Evolutionary conservation across 768 basidiomycete species (phyloP), one percentile per base, ranked within the genome.

Genomic region (Suillus ampliporus): DNA sequence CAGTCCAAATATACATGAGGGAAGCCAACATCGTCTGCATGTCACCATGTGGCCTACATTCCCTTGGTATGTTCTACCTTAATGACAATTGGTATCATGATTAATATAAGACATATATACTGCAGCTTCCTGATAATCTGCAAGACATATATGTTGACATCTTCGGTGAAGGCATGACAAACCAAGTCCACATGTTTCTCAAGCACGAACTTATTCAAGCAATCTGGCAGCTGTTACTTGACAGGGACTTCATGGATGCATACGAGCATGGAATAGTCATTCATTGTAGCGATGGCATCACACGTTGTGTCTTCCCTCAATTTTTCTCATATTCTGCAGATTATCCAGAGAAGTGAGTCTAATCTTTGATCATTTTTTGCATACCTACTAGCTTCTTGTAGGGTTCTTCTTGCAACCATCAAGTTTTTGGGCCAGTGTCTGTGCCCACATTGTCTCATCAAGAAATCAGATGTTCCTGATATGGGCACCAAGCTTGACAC

Each of bases 311-410:
- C 28, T 69, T 64, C 47, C 69, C 69, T 23, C 60, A 66, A 13
- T 61, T 69, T 31, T 70, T 71, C 21, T 65, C 67, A 14, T 72
- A 71, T 35, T 64, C 67, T 1, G 71, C 65, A 17, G 70, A 71
- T 60, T 72, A 71, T 58, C 71, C 68, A 4, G 71, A 72, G 35
- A 58, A 58, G 57, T 44, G 31, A 46, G 40, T 31, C 31, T 31
- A 31, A 31, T 31, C 31, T 31, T 31, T 31, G 31, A 3, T 31
- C 15, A 15, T 37, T 37, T 23, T 13, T 31, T 31, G 31, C 31
- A 31, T n/a, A 14, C 23, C 38, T 37, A 40, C 14, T 34, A 40
- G 26, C 26, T 41, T 57, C 15, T 37, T 57, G n/a, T 44, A 58
- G 57, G 35, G 64, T 69, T 7, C 63, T 74, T 1, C 41, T 72